These are phyloP conservation scores for Phaeosphaeriaceae sp. DNA, from an alignment of 2,329 filamentous ascomycete species.

Conservation along the genomic window DNA sequence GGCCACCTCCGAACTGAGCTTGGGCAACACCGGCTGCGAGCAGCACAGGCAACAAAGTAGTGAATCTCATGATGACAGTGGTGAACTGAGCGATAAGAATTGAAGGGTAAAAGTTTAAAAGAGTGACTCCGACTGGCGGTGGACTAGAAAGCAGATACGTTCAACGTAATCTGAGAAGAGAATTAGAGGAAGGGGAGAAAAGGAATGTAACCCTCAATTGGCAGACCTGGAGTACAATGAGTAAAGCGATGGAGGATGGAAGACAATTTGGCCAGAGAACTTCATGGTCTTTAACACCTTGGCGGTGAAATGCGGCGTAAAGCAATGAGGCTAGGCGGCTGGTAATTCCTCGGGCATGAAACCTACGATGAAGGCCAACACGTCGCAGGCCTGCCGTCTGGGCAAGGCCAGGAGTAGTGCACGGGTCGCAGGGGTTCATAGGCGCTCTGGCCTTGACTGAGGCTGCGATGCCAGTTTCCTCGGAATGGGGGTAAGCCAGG, in stretches of 20 bases:
- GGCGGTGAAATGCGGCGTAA: slow-evolving; percentile 35
- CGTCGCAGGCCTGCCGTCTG: slow-evolving; percentile 45
- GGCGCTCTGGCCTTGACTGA: slow-evolving; percentile 33
- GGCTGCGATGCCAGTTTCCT: slow-evolving; percentile 33
- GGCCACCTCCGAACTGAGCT: slow-evolving; percentile 34
- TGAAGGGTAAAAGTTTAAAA: slow-evolving; percentile 38
- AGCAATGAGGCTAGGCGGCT: slow-evolving; percentile 36
- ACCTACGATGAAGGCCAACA: slow-evolving; percentile 48
- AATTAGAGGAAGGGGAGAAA: slow-evolving; percentile 47
- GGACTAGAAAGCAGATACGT: slow-evolving; percentile 50
- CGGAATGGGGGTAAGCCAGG: slow-evolving; percentile 33
- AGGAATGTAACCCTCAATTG: slow-evolving; percentile 51
- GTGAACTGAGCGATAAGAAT: slow-evolving; percentile 9
- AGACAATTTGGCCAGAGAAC: slow-evolving; percentile 35
- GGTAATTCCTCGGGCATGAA: slow-evolving; percentile 47
- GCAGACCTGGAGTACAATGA: slow-evolving; percentile 33
- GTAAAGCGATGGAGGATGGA: slow-evolving; percentile 43
- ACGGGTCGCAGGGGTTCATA: slow-evolving; percentile 35
- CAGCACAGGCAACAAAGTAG: slow-evolving; percentile 41
- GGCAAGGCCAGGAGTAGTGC: slow-evolving; percentile 33
- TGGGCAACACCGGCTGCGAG: slow-evolving; percentile 44
- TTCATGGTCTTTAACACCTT: slow-evolving; percentile 45
- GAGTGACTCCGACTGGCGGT: slow-evolving; percentile 48
- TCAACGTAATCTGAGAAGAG: slow-evolving; percentile 49
- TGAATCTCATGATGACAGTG: slow-evolving; percentile 44